Base-by-base conservation (phyloP, 139 green algal genomes). In the Chlamydomonas sp. region DNA sequence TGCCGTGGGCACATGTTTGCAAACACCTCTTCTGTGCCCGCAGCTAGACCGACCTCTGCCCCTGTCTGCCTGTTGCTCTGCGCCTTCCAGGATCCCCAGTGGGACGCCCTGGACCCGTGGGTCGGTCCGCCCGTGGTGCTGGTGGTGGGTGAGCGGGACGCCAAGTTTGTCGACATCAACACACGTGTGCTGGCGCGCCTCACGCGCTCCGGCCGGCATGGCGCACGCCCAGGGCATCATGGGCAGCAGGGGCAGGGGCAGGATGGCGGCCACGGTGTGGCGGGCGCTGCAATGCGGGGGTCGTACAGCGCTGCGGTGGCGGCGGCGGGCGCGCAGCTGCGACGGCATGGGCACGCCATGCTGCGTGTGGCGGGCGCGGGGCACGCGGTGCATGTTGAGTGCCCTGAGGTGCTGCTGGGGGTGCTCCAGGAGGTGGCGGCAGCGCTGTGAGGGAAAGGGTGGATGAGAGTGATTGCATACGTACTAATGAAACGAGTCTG, bases 351-450 rank as follows among this genome's bases (percentile, higher is more conserved):
- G n/a, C 63, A 83, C 63, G 79, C 72, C 20, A 57, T 92, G 10
- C 80, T 82, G 18, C 67, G 89, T 58, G 57, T 97, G 62, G 63
- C 77, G 9, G 89, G 90, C 18, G 90, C 63, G 49, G 95, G 95
- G 4, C 95, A 97, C 89, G 92, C 95, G 2, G 89, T 96, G 59
- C 94, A 97, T 64, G 79, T 95, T n/a, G 95, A 97, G 87, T 78
- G 88, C 9, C 94, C 95, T 2, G 57, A 92, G 66, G 85, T 85
- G 78, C 77, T 97, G 67, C 66, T 95, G 73, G 67, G 80, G 5
- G 58, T 90, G 72, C 68, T 96, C 68, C 76, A 74, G 16, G 78
- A 87, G 77, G 76, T 82, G 74, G 64, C 77, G 61, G 72, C 18
- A 3, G 72, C 82, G 18, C 31, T 86, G 71, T 20, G 58, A 3